A percentile compares a stretch with the other conserved stretches of the same genome.
Conservation (phyloP, 2,329 filamentous ascomycete species). For the Curvularia hawaiiensis region DNA sequence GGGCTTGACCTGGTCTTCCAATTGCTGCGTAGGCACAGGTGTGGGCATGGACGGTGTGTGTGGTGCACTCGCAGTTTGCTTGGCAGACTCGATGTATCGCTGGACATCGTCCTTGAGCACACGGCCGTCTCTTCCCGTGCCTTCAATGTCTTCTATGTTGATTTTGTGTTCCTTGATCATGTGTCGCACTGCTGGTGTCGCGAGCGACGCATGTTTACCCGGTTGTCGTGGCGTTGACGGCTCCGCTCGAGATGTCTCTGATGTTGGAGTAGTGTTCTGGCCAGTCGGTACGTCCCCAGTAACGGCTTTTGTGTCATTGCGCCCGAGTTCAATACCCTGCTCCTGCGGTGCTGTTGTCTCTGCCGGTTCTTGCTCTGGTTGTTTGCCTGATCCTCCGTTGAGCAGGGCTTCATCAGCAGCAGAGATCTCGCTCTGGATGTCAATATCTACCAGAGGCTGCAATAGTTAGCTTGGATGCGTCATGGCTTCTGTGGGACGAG, state of each 20-base stretch:
- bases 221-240: constrained; percentile 41
- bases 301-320: constrained; percentile 43
- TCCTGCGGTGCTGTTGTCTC: constrained; percentile 16
- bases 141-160: constrained; percentile 76
- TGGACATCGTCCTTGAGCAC: constrained; percentile 93
- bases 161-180: constrained; percentile 80
- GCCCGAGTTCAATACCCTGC: constrained; percentile 36
- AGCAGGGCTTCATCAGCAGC: constrained; percentile 60
- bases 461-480: constrained; percentile 20
- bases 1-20: constrained; percentile 68
- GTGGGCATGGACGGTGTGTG: constrained; percentile 40
- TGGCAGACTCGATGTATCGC: constrained; percentile 30
- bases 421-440: constrained; percentile 79
- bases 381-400: constrained; percentile 41
- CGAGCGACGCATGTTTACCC: constrained; percentile 74
- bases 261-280: constrained; percentile 26
- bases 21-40: constrained; percentile 24
- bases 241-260: constrained; percentile 26
- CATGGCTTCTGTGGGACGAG: not conserved
- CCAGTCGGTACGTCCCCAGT: constrained; percentile 22
- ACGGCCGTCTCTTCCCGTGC: constrained; percentile 88
- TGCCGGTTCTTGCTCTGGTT: constrained; percentile 26
- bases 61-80: constrained; percentile 29
- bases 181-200: constrained; percentile 91
- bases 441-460: constrained; percentile 89